Evolutionary conservation across 2,329 filamentous ascomycete species (phyloP), one percentile per base, ranked within the genome.

Genomic region (Chrysosporium queenslandicum): DNA sequence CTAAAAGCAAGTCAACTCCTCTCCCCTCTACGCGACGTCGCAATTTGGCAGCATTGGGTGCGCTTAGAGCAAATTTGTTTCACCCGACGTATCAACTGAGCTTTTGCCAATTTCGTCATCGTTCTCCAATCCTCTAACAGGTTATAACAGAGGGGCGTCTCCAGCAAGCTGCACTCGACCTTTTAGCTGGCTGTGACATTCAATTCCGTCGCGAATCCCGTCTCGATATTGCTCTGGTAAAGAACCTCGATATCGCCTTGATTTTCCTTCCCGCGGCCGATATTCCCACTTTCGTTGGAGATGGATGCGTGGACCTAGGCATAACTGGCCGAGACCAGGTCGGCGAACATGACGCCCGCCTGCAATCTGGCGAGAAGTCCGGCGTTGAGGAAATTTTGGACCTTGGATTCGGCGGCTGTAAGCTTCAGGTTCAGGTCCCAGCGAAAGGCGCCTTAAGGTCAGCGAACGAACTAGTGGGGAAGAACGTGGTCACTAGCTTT

Each of bases 191-290:
- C 59, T 88, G 86, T 63, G 92, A 98, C 69, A 91, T 98, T 63
- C 89, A 98, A 70, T 98, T 98, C 75, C 84, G 87, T 68, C 85
- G 92, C 65, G 89, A 96, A 75, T 89, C 86, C 68, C 85, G 92
- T 54, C 86, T 97, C 63, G 92, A 98, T 69, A 96, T 98, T 47
- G 92, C 92, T 14, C 83, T 98, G 23, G 92, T 97, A 66, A 94
- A 96, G 77, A 98, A 98, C 73, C 82, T 92, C 25, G 87, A 87
- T 32, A 88, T 98, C 62, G 92, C 92, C 14, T 86, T 98, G 55
- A 83, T 98, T 66, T 98, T 98, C 76, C 85, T 98, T 23, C 92
- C 92, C 27, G 92, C 91, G 34, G 90, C 89, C 60, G 92, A 98
- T 68, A 98, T 98, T 65, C 92, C 92, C 4, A 95, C 89, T 36